Conservation (phyloP, 169 alveolate genomes). For the Plasmodium falciparum region DNA sequence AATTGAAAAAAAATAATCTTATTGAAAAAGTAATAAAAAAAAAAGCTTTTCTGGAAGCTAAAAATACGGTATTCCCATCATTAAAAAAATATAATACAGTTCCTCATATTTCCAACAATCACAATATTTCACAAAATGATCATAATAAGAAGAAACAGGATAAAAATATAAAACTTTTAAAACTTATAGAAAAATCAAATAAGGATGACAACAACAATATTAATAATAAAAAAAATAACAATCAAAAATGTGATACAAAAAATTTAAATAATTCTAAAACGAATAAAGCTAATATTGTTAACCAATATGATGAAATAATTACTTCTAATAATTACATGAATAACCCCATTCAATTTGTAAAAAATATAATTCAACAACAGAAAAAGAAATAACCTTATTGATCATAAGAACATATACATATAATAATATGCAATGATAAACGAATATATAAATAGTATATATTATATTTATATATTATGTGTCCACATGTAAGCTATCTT, state of each 20-base stretch:
- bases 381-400: background rate
- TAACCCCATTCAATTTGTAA: constrained; percentile 68
- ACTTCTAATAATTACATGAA: constrained; percentile 17
- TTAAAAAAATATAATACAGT: constrained; percentile 2
- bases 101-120: too few species aligned
- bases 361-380: constrained; percentile 12
- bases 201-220: background rate
- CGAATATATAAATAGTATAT: too few species aligned
- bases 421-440: too few species aligned
- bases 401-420: too few species aligned
- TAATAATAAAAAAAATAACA: background rate
- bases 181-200: background rate
- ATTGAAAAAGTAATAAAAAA: constrained; percentile 69
- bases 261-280: constrained; percentile 1
- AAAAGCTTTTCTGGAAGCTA: constrained; percentile 31
- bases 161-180: background rate
- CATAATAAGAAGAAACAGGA: background rate
- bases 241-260: background rate
- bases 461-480: too few species aligned
- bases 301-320: constrained; percentile 57
- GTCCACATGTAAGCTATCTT: too few species aligned
- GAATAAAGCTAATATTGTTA: constrained; percentile 24
- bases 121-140: background rate
- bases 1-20: constrained; percentile 56
- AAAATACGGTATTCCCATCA: background rate